A percentile compares a stretch with the other conserved stretches of the same genome.
Conservation (phyloP, 495 filamentous ascomycete genomes). For the Penicillium soppii region DNA sequence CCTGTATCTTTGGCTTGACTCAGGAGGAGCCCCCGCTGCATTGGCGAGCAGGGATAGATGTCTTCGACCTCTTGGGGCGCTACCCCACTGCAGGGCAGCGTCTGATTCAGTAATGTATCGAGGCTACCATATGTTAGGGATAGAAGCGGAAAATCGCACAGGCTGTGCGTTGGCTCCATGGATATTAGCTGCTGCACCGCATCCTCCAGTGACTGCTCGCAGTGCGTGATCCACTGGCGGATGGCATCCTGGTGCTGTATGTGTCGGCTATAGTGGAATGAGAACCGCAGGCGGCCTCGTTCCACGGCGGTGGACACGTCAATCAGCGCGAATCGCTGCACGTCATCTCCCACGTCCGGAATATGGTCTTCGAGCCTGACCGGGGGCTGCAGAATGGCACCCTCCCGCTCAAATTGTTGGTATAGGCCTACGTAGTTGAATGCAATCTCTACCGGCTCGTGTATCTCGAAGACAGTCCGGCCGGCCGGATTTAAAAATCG, state of each 20-base stretch:
- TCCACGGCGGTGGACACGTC: not conserved
- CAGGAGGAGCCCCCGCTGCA: constrained; percentile 57
- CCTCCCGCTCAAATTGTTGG: constrained; percentile 54
- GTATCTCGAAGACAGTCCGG: constrained; percentile 21
- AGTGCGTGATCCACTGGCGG: not conserved
- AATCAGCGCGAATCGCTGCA: not conserved
- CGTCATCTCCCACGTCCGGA: no score
- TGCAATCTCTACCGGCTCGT: constrained; percentile 47
- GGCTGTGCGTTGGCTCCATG: not conserved
- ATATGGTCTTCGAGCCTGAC: no score
- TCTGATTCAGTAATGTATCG: not conserved
- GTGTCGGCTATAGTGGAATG: not conserved
- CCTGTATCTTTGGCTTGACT: constrained; percentile 22
- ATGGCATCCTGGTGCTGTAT: not conserved
- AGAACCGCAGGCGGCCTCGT: not conserved
- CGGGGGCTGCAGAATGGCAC: no score
- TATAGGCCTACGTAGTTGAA: constrained; percentile 55
- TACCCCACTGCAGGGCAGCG: no score
- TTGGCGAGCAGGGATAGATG: constrained; percentile 55
- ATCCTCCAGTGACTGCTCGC: not conserved
- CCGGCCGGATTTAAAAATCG: constrained; percentile 19
- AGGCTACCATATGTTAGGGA: not conserved
- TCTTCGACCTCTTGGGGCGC: constrained; percentile 52
- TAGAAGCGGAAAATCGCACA: not conserved
- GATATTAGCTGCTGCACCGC: not conserved